A percentile compares a stretch with the other conserved stretches of the same genome.
phyloP scores from a whole-genome alignment of 2,329 filamentous ascomycete genomes.

The Passalora sequoiae region DNA sequence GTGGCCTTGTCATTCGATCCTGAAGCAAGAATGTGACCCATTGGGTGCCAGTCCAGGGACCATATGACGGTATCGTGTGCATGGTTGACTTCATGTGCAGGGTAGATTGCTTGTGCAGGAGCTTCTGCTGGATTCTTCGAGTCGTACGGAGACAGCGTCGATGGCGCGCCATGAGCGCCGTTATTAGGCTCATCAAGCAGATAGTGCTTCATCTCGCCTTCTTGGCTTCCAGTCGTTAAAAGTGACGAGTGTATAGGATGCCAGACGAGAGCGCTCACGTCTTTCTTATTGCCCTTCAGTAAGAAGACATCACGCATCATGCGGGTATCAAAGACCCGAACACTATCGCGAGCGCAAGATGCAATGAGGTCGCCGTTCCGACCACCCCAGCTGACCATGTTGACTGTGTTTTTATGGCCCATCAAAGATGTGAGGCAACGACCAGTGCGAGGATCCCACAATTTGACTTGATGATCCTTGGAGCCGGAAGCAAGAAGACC shows the following conservation, averaged over 20 bases:
- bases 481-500: conserved; percentile 91
- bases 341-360: conserved; percentile 87
- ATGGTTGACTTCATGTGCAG: conserved; percentile 77
- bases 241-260: conserved; percentile 88
- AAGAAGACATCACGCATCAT: conserved; percentile 98
- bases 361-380: conserved; percentile 79
- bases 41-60: conserved; percentile 96
- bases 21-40: conserved; percentile 90
- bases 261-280: conserved; percentile 87
- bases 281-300: conserved; percentile 90
- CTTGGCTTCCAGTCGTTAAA: conserved; percentile 82
- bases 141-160: conserved; percentile 77
- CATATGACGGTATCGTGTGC: conserved; percentile 95
- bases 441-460: conserved; percentile 93
- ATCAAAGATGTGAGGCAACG: conserved; percentile 89
- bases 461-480: conserved; percentile 94
- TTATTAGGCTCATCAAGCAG: conserved; percentile 92
- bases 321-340: conserved; percentile 86
- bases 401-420: conserved; percentile 95
- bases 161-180: conserved; percentile 60
- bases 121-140: conserved; percentile 72
- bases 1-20: conserved; percentile 96
- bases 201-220: conserved; percentile 88
- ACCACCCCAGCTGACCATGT: conserved; percentile 84
- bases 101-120: conserved; percentile 84